Evolutionary conservation across 805 yeast genomes (phyloP), one percentile per base, ranked within the genome.

Genomic region (Candida glaebosa): DNA sequence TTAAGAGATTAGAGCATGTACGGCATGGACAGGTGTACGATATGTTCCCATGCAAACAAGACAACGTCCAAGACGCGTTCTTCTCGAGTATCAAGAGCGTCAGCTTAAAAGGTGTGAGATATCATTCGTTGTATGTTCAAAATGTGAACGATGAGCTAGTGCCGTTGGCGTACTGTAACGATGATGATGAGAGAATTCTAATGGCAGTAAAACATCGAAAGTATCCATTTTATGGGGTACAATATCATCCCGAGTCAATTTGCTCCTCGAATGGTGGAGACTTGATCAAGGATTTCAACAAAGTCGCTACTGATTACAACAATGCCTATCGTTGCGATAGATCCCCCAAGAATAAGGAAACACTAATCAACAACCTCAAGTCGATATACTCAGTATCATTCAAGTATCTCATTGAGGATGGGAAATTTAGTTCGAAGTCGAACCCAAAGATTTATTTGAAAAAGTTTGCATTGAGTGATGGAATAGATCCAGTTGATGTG

Each of bases 161-260:
- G 2, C 84, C 90, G 0, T 63, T 87, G 41, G 95, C 93, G 0
- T 64, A 65, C 46, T 77, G 90, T 30, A 30, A 48, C n/a, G 76
- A 67, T 8, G 45, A 40, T 31, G 39, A 34, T 10, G 14, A 25
- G 9, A 54, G 55, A 31, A 63, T 84, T 4, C 57, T 87, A 22
- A 93, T 93, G 99, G 96, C 95, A 0, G 93, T 76, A 0, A 75
- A 67, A 54, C 90, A 87, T 53, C 49, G 37, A 0, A 15, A 28
- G 0, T 61, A 65, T 16, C 97, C 97, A 0, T 85, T 84, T 66
- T 91, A 71, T 58, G 99, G 96, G 0, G 97, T 93, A 2, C 99
- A 93, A 55, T 95, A 90, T 55, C 99, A 93, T 55, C 99, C 99
- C 0, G 99, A 93, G 56, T 88, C 96, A 1, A 79, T 91, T 31